Percentiles rank a stretch among this genome's conserved stretches.
Evolutionary conservation across 2,329 filamentous ascomycete species (phyloP).

Genomic region (Hymenoscyphus fructigenus): DNA sequence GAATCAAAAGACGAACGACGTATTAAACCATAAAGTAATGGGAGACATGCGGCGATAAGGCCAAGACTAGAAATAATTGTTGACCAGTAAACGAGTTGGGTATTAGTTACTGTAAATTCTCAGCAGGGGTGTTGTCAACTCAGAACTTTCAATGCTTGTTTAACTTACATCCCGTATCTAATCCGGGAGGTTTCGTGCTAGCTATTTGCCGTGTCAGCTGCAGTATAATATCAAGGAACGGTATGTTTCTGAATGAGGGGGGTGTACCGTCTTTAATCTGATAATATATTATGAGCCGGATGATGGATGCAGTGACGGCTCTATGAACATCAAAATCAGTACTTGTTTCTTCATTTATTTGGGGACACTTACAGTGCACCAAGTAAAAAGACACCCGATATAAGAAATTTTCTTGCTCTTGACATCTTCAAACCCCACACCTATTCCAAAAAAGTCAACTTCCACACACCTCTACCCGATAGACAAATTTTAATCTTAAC

Average conservation of each 20-base stretch:
- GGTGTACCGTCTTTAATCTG: not conserved
- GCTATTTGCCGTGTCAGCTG: no score
- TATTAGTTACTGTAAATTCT: not conserved
- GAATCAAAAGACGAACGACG: not conserved
- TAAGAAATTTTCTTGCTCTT: not conserved
- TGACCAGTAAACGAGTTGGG: not conserved
- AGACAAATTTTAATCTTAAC: not conserved
- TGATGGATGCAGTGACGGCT: not conserved
- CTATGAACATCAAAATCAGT: not conserved
- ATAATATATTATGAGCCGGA: not conserved
- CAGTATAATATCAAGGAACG: no score
- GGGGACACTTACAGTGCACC: not conserved
- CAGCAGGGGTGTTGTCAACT: no score
- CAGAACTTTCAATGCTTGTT: no score
- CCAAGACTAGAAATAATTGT: not conserved
- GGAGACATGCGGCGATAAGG: not conserved
- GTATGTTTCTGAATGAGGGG: no score
- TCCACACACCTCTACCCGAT: no score
- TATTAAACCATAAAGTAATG: not conserved
- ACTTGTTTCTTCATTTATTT: no score
- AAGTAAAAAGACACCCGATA: not conserved
- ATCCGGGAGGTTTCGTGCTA: not conserved
- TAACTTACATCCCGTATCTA: no score
- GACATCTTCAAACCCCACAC: not conserved
- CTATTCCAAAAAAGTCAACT: not conserved